A percentile compares a stretch with the other conserved stretches of the same genome.
Conservation (phyloP, 2,329 filamentous ascomycete species). For the Trichoderma atrobrunneum region DNA sequence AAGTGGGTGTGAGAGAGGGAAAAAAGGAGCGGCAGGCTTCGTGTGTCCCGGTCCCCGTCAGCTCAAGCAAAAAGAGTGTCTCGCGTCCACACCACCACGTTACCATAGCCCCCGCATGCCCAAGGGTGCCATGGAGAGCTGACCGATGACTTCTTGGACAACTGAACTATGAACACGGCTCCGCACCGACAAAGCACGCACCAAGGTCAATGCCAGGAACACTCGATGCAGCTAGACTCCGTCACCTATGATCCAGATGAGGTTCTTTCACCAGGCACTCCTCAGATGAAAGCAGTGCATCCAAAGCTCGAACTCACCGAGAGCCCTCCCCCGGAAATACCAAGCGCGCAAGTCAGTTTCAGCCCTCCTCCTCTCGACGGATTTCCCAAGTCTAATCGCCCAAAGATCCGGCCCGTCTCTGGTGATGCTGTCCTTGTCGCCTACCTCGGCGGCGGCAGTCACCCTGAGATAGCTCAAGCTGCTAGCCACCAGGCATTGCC, state of each 20-base stretch:
- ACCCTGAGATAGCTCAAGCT: slow-evolving; percentile 60
- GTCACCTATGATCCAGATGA: slow-evolving; percentile 45
- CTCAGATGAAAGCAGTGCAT: slow-evolving; percentile 37
- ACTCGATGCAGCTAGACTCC: slow-evolving; percentile 12
- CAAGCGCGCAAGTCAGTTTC: slow-evolving; percentile 37
- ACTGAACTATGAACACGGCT: slow-evolving; percentile 19
- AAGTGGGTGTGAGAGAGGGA: background rate
- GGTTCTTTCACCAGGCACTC: slow-evolving; percentile 40
- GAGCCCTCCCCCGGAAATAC: slow-evolving; percentile 38
- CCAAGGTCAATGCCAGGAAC: slow-evolving; percentile 14
- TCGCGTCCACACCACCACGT: slow-evolving; percentile 2
- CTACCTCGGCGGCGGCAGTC: slow-evolving; percentile 61
- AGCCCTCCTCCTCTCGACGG: slow-evolving; percentile 33
- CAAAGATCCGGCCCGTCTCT: slow-evolving; percentile 54
- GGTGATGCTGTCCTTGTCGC: slow-evolving; percentile 67
- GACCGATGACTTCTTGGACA: slow-evolving; percentile 13
- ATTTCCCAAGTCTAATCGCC: slow-evolving; percentile 51
- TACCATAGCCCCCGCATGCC: slow-evolving; percentile 6
- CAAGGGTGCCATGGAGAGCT: slow-evolving; percentile 21
- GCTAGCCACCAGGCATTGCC: slow-evolving; percentile 55
- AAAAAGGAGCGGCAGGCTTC: background rate
- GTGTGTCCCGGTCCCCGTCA: background rate
- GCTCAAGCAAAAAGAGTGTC: background rate
- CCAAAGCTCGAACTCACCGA: slow-evolving; percentile 33
- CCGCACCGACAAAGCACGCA: slow-evolving; percentile 10